These are phyloP conservation scores for Lodderomyces beijingensis DNA, from an alignment of 1,139 yeast species.

Conservation along the genomic window DNA sequence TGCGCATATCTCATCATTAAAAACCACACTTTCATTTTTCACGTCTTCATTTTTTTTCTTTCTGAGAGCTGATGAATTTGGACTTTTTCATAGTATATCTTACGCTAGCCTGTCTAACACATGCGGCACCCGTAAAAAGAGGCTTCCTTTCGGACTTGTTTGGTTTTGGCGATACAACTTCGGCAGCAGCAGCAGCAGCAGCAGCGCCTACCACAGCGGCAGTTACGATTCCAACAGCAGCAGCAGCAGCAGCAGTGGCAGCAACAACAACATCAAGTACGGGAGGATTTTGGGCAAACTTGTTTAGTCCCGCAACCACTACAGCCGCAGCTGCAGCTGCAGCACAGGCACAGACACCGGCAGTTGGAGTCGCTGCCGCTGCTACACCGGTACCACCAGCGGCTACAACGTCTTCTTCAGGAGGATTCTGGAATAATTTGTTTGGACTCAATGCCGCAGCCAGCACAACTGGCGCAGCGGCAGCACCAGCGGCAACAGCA, in stretches of 20 bases:
- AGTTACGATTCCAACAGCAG: conserved; percentile 11
- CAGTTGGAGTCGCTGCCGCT: conserved; percentile 10
- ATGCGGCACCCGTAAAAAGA: conserved; percentile 15
- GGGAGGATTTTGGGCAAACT: conserved; percentile 11
- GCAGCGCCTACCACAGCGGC: conserved; percentile 6
- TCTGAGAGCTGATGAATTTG: background rate
- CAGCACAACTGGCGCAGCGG: conserved; percentile 10
- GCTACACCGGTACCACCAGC: conserved; percentile 12
- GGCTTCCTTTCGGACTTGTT: conserved; percentile 16
- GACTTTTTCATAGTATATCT: conserved; percentile 6
- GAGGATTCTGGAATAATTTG: conserved; percentile 1
- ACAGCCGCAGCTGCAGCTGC: conserved; percentile 10
- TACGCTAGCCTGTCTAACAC: conserved; percentile 9
- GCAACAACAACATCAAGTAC: conserved; percentile 3
- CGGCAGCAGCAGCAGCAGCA: conserved; percentile 6
- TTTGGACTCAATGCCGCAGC: conserved; percentile 8
- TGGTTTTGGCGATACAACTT: conserved; percentile 9
- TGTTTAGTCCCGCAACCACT: conserved; percentile 9
- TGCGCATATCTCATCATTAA: no score
- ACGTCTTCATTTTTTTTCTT: no score
- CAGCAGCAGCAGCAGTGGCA: conserved; percentile 12
- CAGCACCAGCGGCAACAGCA: conserved; percentile 11
- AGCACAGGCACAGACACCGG: conserved; percentile 11
- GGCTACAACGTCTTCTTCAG: conserved; percentile 12
- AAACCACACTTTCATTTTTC: no score